Percentiles rank a stretch among this genome's conserved stretches.
Evolutionary conservation across 1,284 basidiomycete genomes (phyloP).

Genomic region (Sporisorium scitamineum): DNA sequence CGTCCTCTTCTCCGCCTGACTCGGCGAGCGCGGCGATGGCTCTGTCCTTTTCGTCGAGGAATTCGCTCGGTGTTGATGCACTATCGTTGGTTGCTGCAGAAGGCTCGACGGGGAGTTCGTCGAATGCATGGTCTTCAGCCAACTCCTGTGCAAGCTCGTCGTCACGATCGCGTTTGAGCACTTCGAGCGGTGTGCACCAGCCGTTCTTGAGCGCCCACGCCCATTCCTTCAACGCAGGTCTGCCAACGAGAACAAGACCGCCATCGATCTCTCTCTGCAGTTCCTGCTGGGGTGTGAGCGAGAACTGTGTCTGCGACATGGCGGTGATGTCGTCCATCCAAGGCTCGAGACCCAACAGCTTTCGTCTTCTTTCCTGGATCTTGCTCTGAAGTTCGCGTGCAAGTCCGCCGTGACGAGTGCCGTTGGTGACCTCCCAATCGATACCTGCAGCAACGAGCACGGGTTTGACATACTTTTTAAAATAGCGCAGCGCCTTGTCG

Average conservation of each 20-base stretch:
- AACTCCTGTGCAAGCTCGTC: slow-evolving; percentile 79
- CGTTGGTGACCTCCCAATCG: slow-evolving; percentile 86
- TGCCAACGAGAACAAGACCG: slow-evolving; percentile 86
- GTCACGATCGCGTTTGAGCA: slow-evolving; percentile 76
- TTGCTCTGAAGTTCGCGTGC: slow-evolving; percentile 80
- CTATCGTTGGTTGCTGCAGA: slow-evolving; percentile 3
- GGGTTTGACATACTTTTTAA: slow-evolving; percentile 97
- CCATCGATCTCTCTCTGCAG: slow-evolving; percentile 80
- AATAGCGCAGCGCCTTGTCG: slow-evolving; percentile 84
- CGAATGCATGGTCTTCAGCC: slow-evolving; percentile 81
- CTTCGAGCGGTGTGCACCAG: slow-evolving; percentile 77
- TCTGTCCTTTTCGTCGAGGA: slow-evolving; percentile 49
- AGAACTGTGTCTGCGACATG: slow-evolving; percentile 74
- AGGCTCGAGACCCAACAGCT: slow-evolving; percentile 64
- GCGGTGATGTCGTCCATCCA: slow-evolving; percentile 59
- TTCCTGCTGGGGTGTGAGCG: slow-evolving; percentile 74
- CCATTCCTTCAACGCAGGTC: slow-evolving; percentile 94
- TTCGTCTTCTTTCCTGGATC: slow-evolving; percentile 76
- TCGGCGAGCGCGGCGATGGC: slow-evolving; percentile 36
- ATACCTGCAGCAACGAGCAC: slow-evolving; percentile 92
- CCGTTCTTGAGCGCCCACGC: slow-evolving; percentile 86
- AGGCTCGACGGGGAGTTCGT: slow-evolving; percentile 72
- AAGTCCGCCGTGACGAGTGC: slow-evolving; percentile 87
- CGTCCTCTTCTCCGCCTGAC: slow-evolving; percentile 44
- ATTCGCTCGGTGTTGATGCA: slow-evolving; percentile 29